These are phyloP conservation scores for Tubosaeta sp. DNA, from an alignment of 768 basidiomycete species.

Conservation along the genomic window DNA sequence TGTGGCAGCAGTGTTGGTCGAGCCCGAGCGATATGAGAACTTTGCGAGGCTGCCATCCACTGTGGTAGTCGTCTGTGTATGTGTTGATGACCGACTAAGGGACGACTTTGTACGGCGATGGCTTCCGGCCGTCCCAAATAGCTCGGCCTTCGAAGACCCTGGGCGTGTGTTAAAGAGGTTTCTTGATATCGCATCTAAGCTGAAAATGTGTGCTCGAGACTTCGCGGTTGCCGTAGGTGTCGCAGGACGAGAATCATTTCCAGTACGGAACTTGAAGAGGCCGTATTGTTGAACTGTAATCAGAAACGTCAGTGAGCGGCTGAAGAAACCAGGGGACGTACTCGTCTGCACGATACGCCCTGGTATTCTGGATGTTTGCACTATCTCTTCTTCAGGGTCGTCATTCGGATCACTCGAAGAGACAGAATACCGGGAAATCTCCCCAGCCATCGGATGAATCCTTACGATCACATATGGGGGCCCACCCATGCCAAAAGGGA, in stretches of 20 bases:
- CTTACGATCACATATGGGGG: conserved; percentile 79
- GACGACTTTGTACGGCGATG: conserved; percentile 62
- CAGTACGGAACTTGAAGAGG: conserved; percentile 82
- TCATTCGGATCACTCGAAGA: conserved; percentile 70
- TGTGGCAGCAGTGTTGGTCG: conserved; percentile 61
- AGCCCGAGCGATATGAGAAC: conserved; percentile 68
- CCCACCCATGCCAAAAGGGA: conserved; percentile 66
- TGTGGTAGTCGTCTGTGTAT: conserved; percentile 67
- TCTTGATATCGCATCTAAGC: conserved; percentile 84
- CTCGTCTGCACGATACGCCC: conserved; percentile 78
- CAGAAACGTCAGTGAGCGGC: background rate
- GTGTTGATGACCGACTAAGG: conserved; percentile 66
- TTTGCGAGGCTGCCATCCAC: conserved; percentile 64
- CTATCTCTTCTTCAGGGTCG: conserved; percentile 76
- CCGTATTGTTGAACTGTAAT: conserved; percentile 79
- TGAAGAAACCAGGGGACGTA: conserved; percentile 35
- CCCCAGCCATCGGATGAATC: conserved; percentile 80
- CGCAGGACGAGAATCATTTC: conserved; percentile 70
- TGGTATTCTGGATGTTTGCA: conserved; percentile 71
- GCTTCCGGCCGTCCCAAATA: conserved; percentile 69
- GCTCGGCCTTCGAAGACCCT: conserved; percentile 65
- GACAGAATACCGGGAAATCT: conserved; percentile 74
- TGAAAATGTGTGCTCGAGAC: conserved; percentile 75
- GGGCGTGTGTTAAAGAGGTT: conserved; percentile 77
- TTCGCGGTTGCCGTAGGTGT: conserved; percentile 81